phyloP scores from a whole-genome alignment of 768 basidiomycete genomes.

The Rubroboletus pulcherrimus region DNA sequence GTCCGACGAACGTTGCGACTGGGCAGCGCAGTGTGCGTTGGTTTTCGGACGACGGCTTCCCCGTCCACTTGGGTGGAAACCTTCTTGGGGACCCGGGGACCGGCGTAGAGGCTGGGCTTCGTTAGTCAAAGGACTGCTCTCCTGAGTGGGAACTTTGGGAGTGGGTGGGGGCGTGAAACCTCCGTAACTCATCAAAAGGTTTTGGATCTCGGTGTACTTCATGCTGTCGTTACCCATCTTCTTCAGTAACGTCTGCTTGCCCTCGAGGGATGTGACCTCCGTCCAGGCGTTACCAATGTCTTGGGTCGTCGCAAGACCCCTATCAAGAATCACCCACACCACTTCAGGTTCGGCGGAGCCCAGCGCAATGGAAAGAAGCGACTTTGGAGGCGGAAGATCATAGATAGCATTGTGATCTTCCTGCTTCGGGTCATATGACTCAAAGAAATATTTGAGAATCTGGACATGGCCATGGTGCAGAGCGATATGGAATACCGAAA shows the following conservation, averaged over 20 bases:
- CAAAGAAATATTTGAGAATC: slow-evolving; percentile 58
- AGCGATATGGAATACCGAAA: slow-evolving; percentile 67
- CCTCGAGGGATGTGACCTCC: slow-evolving; percentile 39
- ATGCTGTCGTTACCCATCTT: slow-evolving; percentile 27
- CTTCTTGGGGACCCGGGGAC: slow-evolving; percentile 1
- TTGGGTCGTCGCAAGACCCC: slow-evolving; percentile 43
- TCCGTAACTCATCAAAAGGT: slow-evolving; percentile 50
- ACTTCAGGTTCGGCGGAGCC: slow-evolving; percentile 60
- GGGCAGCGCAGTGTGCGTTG: not conserved
- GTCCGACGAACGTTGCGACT: not conserved
- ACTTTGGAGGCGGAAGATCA: slow-evolving; percentile 34
- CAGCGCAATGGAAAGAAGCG: slow-evolving; percentile 54
- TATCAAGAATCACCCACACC: slow-evolving; percentile 62
- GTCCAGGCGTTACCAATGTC: slow-evolving; percentile 54
- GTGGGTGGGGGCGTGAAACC: slow-evolving; percentile 47
- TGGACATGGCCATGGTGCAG: slow-evolving; percentile 48
- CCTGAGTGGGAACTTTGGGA: slow-evolving; percentile 15
- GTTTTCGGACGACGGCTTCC: slow-evolving; percentile 9
- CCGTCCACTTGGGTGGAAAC: slow-evolving; percentile 9
- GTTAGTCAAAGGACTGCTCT: slow-evolving; percentile 12
- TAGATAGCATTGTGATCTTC: slow-evolving; percentile 51
- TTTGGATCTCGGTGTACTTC: slow-evolving; percentile 48
- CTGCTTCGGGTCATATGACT: slow-evolving; percentile 53
- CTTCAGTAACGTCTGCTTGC: slow-evolving; percentile 23
- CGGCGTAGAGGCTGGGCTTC: slow-evolving; percentile 11